phyloP scores from a whole-genome alignment of 805 yeast species.

The Myxozyma melibiosi region DNA sequence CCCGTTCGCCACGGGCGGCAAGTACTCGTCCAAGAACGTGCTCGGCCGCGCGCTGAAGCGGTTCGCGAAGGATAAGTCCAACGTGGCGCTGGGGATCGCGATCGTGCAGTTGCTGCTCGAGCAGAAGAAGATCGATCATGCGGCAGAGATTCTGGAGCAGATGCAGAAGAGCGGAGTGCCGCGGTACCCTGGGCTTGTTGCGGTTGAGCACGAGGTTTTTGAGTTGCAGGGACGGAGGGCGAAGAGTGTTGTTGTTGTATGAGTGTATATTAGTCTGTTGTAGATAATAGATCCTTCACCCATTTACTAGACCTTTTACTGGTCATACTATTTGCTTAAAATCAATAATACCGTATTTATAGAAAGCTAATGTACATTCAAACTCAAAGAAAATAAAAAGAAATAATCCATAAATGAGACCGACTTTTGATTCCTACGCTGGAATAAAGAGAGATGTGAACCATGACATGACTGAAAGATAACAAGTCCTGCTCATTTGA shows the following conservation, averaged over 20 bases:
- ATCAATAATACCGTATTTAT: no score
- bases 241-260: no score
- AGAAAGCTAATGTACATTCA: no score
- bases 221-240: conserved; percentile 40
- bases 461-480: neutral
- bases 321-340: no score
- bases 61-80: conserved; percentile 39
- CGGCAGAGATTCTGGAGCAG: conserved; percentile 37
- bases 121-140: conserved; percentile 34
- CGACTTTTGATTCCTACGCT: no score
- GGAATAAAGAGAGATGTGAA: no score
- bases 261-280: no score
- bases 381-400: no score
- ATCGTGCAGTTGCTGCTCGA: conserved; percentile 37
- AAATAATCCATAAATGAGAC: no score
- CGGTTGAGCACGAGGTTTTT: conserved; percentile 53
- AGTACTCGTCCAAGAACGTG: conserved; percentile 24
- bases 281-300: no score
- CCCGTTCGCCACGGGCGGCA: conserved; percentile 30
- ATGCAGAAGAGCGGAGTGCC: conserved; percentile 19
- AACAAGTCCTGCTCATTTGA: neutral
- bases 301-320: no score
- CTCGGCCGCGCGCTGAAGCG: conserved; percentile 35
- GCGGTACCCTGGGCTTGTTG: conserved; percentile 50
- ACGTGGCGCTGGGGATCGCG: conserved; percentile 37